Evolutionary conservation across 2,329 filamentous ascomycete species (phyloP), one percentile per base, ranked within the genome.

Genomic region (Cercospora beticola): DNA sequence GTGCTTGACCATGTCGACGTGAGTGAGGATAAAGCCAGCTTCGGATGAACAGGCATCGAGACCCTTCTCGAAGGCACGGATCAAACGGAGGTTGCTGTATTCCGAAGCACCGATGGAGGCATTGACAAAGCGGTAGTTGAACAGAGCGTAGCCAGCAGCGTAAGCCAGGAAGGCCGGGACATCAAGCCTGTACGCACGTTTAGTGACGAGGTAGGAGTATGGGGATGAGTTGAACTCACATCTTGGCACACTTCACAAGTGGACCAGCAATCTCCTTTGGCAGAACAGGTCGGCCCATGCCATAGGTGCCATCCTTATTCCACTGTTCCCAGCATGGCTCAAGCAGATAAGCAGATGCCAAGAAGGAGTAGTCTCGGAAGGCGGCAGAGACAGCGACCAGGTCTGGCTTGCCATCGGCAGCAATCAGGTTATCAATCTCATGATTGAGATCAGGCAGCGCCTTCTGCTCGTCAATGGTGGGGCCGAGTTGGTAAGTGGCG

Each of bases 151-250:
- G 0, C 86, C 86, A 2, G 86, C 87, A 56, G 87, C 87, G 75
- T 89, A 97, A 76, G 95, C 93, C 91, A 97, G 94, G 82, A 96
- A 97, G 2, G 93, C 93, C 76, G 94, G 92, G 79, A 97, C 94
- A 67, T 92, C 90, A 72, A 84, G 81, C 68, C 87, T 89, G 68
- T 23, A 60, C 69, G 6, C 4, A 30, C 16, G 64, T 61, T 71
- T 31, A 65, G 66, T 16, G 7, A 3, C 33, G 4, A n/a, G 26
- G 16, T 16, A 10, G 3, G 7, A 16, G 21, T 6, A 16, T 8
- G 2, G 3, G n/a, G 5, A 7, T 7, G n/a, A 46, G 7, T 0
- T 3, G 9, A 21, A 88, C 92, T 86, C 86, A 97, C 93, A 97
- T 85, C 77, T 93, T 88, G 67, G 93, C 93, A 81, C 92, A 93